phyloP scores from a whole-genome alignment of 495 filamentous ascomycete genomes.

The Penicillium riverlandense region DNA sequence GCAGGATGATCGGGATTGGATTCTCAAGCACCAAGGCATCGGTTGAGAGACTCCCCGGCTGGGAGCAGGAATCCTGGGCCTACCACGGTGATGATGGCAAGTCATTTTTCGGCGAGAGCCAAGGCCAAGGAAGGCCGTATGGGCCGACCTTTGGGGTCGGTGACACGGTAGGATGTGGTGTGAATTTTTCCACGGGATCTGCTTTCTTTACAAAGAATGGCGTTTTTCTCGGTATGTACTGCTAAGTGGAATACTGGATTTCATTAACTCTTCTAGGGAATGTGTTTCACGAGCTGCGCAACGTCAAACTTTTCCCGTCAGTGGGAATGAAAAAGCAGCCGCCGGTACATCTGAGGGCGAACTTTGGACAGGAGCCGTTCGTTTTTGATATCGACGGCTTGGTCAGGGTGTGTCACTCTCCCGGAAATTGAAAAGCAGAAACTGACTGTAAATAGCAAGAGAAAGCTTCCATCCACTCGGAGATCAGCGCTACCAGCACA shows the following conservation, averaged over 20 bases:
- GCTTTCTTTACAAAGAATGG: constrained; percentile 98
- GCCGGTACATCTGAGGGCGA: constrained; percentile 73
- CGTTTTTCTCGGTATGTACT: constrained; percentile 56
- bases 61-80: constrained; percentile 94
- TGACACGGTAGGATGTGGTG: constrained; percentile 88
- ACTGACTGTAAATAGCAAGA: constrained; percentile 45
- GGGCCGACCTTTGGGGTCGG: constrained; percentile 61
- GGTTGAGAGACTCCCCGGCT: constrained; percentile 80
- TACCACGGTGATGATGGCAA: constrained; percentile 97
- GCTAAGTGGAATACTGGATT: background rate
- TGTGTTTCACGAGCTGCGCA: constrained; percentile 74
- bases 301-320: constrained; percentile 68
- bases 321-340: constrained; percentile 87
- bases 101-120: constrained; percentile 60
- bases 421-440: background rate
- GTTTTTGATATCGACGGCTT: constrained; percentile 87
- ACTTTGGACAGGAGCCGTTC: constrained; percentile 89
- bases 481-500: constrained; percentile 46
- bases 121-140: constrained; percentile 68
- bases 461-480: constrained; percentile 47
- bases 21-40: constrained; percentile 71
- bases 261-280: constrained; percentile 43
- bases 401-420: constrained; percentile 53
- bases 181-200: constrained; percentile 83
- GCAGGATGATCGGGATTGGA: constrained; percentile 78